Evolutionary conservation across 495 filamentous ascomycete species (phyloP), one percentile per base, ranked within the genome.

Genomic region (Tuber borchii): DNA sequence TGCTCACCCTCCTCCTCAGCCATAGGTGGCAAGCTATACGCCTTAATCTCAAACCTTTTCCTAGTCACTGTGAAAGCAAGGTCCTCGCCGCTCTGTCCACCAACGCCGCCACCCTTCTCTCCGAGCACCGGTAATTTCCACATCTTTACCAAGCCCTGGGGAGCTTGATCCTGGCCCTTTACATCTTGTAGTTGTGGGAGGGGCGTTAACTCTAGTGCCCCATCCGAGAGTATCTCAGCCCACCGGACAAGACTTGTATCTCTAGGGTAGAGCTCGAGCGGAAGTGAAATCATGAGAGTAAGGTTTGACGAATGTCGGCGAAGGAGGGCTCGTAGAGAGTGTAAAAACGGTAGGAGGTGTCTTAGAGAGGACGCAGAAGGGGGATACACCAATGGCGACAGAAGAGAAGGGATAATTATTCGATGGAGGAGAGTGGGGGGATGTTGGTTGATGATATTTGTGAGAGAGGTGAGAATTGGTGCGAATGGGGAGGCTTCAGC

Each of bases 11-110:
- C 90, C 45, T 87, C 87, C 5, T 90, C 92, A 61, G 93, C 92
- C n/a, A 93, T 88, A 2, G 95, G 95, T 48, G 96, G 96, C 71
- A 99, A 85, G 83, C 91, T 94, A 83, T 92, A 99, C 12, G 93
- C 91, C 84, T 91, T 93, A 77, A 99, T 94, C 76, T 91, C 89
- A 80, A 99, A 90, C 1, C 88, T 93, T 76, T 91, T 90, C 78
- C 92, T 88, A 82, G 93, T 97, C 45, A 98, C 84, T 69, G 88
- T 94, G 84, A 99, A 99, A 22, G 93, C 93, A 84, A 97, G 87
- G 82, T 97, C 93, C 81, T 95, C 91, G 16, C 93, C 90, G 72
- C 91, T 87, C n/a, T 85, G 86, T 71, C 76, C 80, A 22, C 88
- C 91, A 19, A 92, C 91, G 9, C 93, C 93, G 2, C 90, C 90